These are phyloP conservation scores for Colletotrichum plurivorum DNA, from an alignment of 2,329 filamentous ascomycete genomes.

Conservation along the genomic window DNA sequence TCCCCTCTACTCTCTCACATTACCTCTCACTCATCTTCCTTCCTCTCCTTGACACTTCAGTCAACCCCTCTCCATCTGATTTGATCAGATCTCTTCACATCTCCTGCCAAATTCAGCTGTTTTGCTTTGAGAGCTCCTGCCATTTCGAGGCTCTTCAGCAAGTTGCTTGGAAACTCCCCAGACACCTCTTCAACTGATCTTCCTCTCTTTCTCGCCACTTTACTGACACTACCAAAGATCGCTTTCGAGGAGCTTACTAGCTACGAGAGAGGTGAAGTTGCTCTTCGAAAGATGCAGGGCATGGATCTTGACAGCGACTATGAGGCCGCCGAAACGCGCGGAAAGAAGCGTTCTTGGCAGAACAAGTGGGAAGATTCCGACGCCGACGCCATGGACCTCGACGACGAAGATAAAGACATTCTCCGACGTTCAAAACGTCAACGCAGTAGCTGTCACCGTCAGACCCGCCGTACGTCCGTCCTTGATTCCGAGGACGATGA, in stretches of 20 bases:
- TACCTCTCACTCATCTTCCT: not conserved
- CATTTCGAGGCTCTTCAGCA: too few species aligned
- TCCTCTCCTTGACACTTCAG: not conserved
- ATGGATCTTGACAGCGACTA: not conserved
- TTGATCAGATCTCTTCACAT: too few species aligned
- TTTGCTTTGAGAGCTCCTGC: too few species aligned
- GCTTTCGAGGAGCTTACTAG: slow-evolving; percentile 22
- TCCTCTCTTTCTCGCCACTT: not conserved
- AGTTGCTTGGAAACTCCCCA: too few species aligned
- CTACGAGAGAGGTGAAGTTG: slow-evolving; percentile 25
- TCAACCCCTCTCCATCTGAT: not conserved
- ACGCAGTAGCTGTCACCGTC: slow-evolving; percentile 9
- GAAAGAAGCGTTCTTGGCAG: slow-evolving; percentile 27
- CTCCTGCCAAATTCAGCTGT: too few species aligned
- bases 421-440: slow-evolving; percentile 14
- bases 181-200: not conserved
- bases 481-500: slow-evolving; percentile 30
- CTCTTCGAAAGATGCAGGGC: slow-evolving; percentile 17
- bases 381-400: slow-evolving; percentile 17
- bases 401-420: slow-evolving; percentile 11
- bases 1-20: too few species aligned
- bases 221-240: slow-evolving; percentile 21
- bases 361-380: slow-evolving; percentile 16
- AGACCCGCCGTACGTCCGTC: not conserved
- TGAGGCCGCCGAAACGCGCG: not conserved